Base-by-base conservation (phyloP, 345 rosid genomes). In the Litchi chinensis region DNA sequence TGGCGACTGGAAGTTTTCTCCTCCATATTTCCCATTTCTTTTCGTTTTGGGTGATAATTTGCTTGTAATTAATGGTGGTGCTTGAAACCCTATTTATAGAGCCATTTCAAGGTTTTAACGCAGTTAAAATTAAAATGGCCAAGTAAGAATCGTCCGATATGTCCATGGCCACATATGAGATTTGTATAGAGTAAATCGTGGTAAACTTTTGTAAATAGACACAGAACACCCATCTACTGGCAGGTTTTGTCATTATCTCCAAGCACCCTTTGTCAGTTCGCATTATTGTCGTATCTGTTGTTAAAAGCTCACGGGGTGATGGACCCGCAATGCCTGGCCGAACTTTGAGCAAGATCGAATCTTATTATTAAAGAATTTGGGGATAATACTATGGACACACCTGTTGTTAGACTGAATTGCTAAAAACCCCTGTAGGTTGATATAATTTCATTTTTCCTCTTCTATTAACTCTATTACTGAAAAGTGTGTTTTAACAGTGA, bases 1-100 rank as follows among this genome's bases (percentile, higher is more conserved):
- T 78, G 85, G 78, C 80, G 2, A 46, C 12, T 80, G 69, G 81
- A 81, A 70, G 65, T 79, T 77, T 84, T 79, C 28, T 83, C 76
- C 60, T 71, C 76, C 70, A 65, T 77, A 3, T 76, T 86, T 12
- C 80, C 89, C 84, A 79, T 86, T n/a, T 63, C 73, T 81, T 71
- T 39, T 77, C 52, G 48, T 54, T 40, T 6, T 32, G 54, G 12
- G 41, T 62, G n/a, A n/a, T 32, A 10, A 9, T 62, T 18, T 62
- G 77, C 70, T 43, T 37, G 15, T 16, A 82, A 40, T 72, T 11
- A 79, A 48, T 72, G 67, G 19, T 26, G 32, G 32, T 8, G 60
- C 43, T 4, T 2, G 12, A 40, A 62, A 24, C 50, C 16, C 44
- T 73, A 83, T 79, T 76, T 83, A 83, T 83, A 60, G 79, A 19